Base-by-base conservation (phyloP, 805 yeast species). In the Yarrowia sp. region DNA sequence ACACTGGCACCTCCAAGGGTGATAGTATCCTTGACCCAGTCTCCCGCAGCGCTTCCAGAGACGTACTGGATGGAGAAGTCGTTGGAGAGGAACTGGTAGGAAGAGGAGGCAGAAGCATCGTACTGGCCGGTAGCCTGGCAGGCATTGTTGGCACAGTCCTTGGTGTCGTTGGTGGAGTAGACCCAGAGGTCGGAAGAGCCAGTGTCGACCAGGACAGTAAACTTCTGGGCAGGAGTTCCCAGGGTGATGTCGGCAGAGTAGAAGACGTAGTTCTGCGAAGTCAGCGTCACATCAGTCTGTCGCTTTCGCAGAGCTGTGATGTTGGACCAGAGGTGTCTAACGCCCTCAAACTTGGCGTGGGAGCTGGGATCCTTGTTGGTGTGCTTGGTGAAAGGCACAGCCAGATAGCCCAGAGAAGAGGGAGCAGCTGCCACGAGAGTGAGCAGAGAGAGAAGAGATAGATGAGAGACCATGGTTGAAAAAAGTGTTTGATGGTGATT, bases 151-250 rank as follows among this genome's bases (percentile, higher is more conserved):
- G 55, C 6, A 12, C 55, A 47, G 38, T 47, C 55, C 29, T 31
- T 31, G 55, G 55, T 47, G 25, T 47, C n/a, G 22, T 47, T 35
- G 8, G 10, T 21, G 27, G 62, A 22, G 39, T 65, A 29, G 32
- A 85, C 81, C 87, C 88, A 85, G 47, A 85, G 70, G 70, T 86
- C 90, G 0, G 87, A 79, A 0, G 90, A 85, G 3, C 90, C 91
- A 2, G 90, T 86, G 69, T 86, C 91, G n/a, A 86, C 69, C 49
- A 84, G 71, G 4, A 85, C 82, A 4, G 75, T 76, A 4, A 86
- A 74, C 10, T 75, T 70, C 67, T 85, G 86, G 0, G 76, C 68
- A 1, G 84, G 80, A 0, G 89, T 81, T 3, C 93, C 92, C 12
- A 87, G 61, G 14, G 72, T 33, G 25, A 33, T 36, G 12, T 51